Conservation (phyloP, 2,329 filamentous ascomycete species). For the Huntiella bhutanensis region DNA sequence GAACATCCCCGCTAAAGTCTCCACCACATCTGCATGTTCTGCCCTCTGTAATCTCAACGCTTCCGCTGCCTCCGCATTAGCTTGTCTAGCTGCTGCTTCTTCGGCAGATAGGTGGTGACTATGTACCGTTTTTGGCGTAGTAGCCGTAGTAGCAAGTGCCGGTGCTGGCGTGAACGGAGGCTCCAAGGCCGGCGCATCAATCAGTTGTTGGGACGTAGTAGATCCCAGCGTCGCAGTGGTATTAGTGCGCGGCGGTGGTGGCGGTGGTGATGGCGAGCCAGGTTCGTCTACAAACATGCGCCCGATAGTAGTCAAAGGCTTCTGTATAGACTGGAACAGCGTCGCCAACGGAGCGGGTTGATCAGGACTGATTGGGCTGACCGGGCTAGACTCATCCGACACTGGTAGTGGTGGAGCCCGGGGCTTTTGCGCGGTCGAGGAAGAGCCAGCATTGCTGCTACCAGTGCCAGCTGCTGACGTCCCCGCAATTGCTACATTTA, state of each 20-base stretch:
- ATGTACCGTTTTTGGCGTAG: neutral
- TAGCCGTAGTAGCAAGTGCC: neutral
- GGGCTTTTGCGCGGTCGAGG: conserved; percentile 1
- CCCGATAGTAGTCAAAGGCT: conserved; percentile 75
- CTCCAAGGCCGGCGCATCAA: neutral
- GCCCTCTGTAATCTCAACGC: conserved; percentile 63
- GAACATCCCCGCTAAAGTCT: conserved; percentile 92
- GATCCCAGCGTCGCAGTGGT: neutral
- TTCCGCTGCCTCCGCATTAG: conserved; percentile 75
- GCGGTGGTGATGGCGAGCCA: conserved; percentile 15
- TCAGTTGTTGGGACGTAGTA: neutral
- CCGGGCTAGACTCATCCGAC: conserved; percentile 1
- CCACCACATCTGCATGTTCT: conserved; percentile 81
- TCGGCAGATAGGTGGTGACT: conserved; percentile 37
- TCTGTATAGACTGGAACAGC: conserved; percentile 75
- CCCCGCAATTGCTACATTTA: conserved; percentile 50
- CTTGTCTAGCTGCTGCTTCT: conserved; percentile 76
- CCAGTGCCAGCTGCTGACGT: neutral
- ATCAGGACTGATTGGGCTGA: neutral
- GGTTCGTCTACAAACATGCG: conserved; percentile 71
- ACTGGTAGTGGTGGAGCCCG: neutral
- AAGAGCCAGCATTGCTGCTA: no score
- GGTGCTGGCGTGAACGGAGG: neutral
- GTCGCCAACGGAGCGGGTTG: conserved; percentile 7
- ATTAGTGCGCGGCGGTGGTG: conserved; percentile 1